A percentile compares a stretch with the other conserved stretches of the same genome.
phyloP scores from a whole-genome alignment of 805 yeast genomes.

The Starmerella cellae region DNA sequence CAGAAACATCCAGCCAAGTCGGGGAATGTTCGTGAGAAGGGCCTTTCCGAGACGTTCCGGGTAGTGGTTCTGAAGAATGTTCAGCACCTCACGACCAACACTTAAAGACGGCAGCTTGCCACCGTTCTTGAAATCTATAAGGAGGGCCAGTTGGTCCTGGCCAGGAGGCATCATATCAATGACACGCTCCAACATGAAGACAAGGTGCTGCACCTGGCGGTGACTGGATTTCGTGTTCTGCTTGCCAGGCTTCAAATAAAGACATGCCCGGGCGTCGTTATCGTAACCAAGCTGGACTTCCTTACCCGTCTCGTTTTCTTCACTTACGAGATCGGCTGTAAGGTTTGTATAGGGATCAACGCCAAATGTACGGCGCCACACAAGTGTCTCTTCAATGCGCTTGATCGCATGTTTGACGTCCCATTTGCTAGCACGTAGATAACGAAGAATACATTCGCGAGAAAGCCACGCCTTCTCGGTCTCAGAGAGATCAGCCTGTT shows the following conservation, averaged over 20 bases:
- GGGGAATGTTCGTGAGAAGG: slow-evolving; percentile 79
- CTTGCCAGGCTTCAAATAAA: slow-evolving; percentile 84
- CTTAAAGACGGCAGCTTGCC: slow-evolving; percentile 76
- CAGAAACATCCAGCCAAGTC: slow-evolving; percentile 84
- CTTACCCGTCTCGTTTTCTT: slow-evolving; percentile 83
- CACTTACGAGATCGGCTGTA: slow-evolving; percentile 29
- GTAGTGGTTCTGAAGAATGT: slow-evolving; percentile 89
- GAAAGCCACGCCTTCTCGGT: slow-evolving; percentile 87
- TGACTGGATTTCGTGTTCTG: slow-evolving; percentile 86
- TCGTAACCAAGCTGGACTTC: slow-evolving; percentile 86
- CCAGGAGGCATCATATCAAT: slow-evolving; percentile 94
- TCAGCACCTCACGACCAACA: slow-evolving; percentile 81
- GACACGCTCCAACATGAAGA: slow-evolving; percentile 80
- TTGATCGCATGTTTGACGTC: slow-evolving; percentile 50
- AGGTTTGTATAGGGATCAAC: slow-evolving; percentile 32
- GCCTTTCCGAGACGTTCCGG: slow-evolving; percentile 96
- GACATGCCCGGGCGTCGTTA: slow-evolving; percentile 78
- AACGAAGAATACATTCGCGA: slow-evolving; percentile 78
- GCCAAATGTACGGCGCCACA: slow-evolving; percentile 94
- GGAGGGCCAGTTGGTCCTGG: slow-evolving; percentile 80
- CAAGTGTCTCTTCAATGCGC: slow-evolving; percentile 62
- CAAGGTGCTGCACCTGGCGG: slow-evolving; percentile 91
- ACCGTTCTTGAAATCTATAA: slow-evolving; percentile 82
- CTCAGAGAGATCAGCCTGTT: slow-evolving; percentile 29
- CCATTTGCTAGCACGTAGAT: slow-evolving; percentile 93